A percentile compares a stretch with the other conserved stretches of the same genome.
These are phyloP conservation scores for Xylaria hypoxylon DNA, from an alignment of 2,329 filamentous ascomycete species.

Conservation along the genomic window DNA sequence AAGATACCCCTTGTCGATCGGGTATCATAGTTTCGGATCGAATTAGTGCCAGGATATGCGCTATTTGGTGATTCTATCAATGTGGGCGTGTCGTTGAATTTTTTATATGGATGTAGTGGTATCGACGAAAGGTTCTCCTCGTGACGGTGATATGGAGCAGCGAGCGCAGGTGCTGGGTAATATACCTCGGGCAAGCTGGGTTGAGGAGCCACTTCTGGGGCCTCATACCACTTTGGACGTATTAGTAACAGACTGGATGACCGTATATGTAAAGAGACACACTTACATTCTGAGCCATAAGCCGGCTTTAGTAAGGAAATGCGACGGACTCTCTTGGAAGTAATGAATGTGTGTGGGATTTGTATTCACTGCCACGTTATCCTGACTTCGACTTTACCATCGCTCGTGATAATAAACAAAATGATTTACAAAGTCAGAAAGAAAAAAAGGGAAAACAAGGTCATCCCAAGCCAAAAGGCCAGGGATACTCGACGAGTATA, in stretches of 20 bases:
- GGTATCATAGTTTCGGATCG: conserved; percentile 40
- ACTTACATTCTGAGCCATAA: conserved; percentile 45
- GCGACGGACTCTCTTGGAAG: conserved; percentile 1
- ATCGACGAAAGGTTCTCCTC: conserved; percentile 27
- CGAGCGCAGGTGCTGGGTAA: conserved; percentile 44
- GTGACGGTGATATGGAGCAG: conserved; percentile 31
- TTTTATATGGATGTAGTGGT: conserved; percentile 38
- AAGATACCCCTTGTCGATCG: conserved; percentile 36
- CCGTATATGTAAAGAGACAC: background rate
- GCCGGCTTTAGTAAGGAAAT: background rate
- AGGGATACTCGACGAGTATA: conserved; percentile 17
- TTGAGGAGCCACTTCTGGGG: conserved; percentile 47
- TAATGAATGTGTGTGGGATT: background rate
- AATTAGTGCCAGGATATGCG: conserved; percentile 31
- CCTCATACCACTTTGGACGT: conserved; percentile 47
- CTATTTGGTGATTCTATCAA: conserved; percentile 36
- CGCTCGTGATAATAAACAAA: background rate
- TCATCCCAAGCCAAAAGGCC: background rate
- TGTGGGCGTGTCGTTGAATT: conserved; percentile 35
- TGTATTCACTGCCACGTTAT: conserved; percentile 3
- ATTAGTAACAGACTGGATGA: conserved; percentile 9
- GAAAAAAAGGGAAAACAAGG: background rate
- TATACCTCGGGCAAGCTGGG: conserved; percentile 48
- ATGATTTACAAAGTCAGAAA: conserved; percentile 11
- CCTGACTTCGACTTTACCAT: background rate